These are phyloP conservation scores for Colletotrichum lini DNA, from an alignment of 2,329 filamentous ascomycete species.

Conservation along the genomic window DNA sequence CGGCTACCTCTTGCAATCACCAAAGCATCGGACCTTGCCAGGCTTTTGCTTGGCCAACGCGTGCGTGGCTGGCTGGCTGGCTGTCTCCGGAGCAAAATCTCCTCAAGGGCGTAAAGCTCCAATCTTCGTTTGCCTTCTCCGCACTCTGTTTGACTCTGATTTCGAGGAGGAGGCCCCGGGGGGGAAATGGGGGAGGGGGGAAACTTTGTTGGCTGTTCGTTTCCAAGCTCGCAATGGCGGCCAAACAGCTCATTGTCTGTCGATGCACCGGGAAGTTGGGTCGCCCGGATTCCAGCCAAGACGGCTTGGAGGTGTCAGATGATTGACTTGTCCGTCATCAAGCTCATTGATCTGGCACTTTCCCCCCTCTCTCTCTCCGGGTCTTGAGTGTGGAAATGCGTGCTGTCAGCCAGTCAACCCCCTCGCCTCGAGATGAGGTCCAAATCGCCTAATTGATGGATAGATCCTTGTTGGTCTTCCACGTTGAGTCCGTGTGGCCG, in stretches of 20 bases:
- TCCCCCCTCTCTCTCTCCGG: neutral
- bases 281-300: constrained; percentile 5
- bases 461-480: neutral
- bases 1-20: neutral
- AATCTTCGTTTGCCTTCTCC: constrained; percentile 23
- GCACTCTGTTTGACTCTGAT: constrained; percentile 22
- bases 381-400: too few relatives aligned
- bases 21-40: neutral
- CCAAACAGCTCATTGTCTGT: constrained; percentile 26
- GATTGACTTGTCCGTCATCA: neutral
- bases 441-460: constrained; percentile 5
- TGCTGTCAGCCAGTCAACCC: neutral
- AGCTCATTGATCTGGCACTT: neutral
- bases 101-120: constrained; percentile 10
- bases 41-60: neutral
- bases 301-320: neutral
- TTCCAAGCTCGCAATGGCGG: neutral
- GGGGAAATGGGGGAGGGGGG: too few relatives aligned
- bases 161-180: too few relatives aligned
- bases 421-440: neutral
- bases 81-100: constrained; percentile 33
- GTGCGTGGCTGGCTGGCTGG: constrained; percentile 17
- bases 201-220: constrained; percentile 4
- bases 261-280: neutral
- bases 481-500: neutral